Evolutionary conservation across 179 eudicot species (phyloP).

Genomic region (Beta macrorhiza): DNA sequence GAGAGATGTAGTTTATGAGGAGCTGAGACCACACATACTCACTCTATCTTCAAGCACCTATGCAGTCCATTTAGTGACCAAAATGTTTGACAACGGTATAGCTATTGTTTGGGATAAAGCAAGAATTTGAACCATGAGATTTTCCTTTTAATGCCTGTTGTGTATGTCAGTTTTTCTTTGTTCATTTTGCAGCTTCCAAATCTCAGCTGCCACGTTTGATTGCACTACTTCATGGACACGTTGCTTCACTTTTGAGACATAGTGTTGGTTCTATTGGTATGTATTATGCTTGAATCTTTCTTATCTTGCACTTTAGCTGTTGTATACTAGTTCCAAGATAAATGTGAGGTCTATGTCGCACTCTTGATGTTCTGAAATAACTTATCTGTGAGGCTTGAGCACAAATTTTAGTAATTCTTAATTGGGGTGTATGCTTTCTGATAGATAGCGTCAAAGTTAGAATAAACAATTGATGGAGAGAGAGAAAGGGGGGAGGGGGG

Average conservation of each 20-base stretch:
- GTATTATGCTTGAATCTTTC: conserved; percentile 2
- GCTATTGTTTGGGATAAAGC: neutral
- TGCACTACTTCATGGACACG: conserved; percentile 83
- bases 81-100: conserved; percentile 89
- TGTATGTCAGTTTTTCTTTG: neutral
- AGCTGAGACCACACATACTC: conserved; percentile 81
- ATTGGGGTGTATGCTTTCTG: too few species aligned
- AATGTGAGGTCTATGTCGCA: neutral
- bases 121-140: neutral
- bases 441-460: too few species aligned
- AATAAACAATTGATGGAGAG: too few species aligned
- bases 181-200: conserved; percentile 70
- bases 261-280: conserved; percentile 93
- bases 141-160: neutral
- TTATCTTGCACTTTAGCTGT: neutral
- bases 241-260: conserved; percentile 87
- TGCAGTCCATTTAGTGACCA: conserved; percentile 87
- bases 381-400: too few species aligned
- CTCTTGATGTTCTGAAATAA: too few species aligned
- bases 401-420: too few species aligned
- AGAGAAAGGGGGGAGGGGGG: too few species aligned
- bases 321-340: neutral
- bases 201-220: conserved; percentile 70
- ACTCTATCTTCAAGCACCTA: conserved; percentile 75
- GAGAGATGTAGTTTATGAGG: conserved; percentile 65